Percentiles rank a stretch among this genome's conserved stretches.
phyloP scores from a whole-genome alignment of 495 filamentous ascomycete species.

The Penicillium lagena region DNA sequence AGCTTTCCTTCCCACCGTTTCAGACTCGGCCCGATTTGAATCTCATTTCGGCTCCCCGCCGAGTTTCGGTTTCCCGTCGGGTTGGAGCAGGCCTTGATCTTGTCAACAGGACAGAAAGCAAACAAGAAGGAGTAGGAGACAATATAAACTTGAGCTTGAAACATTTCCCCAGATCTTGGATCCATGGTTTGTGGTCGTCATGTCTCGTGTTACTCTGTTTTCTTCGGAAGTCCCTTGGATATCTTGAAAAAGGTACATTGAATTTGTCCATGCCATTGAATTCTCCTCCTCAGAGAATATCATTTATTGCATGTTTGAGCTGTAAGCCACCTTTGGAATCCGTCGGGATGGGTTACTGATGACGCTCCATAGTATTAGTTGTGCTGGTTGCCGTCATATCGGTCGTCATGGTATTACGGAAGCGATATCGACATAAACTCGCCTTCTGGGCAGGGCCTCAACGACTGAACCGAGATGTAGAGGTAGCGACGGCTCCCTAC shows the following conservation, averaged over 20 bases:
- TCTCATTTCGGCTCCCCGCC: background rate
- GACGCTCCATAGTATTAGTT: too few species aligned
- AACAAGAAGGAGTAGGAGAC: background rate
- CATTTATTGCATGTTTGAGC: background rate
- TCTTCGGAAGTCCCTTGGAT: background rate
- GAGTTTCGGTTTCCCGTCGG: too few species aligned
- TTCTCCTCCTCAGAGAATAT: background rate
- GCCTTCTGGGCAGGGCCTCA: too few species aligned
- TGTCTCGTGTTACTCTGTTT: background rate
- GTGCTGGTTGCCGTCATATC: too few species aligned
- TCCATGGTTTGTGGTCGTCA: background rate
- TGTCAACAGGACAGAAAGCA: background rate
- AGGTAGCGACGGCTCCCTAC: too few species aligned
- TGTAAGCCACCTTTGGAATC: background rate
- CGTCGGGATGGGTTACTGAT: background rate
- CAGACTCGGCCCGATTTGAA: slow-evolving; percentile 7
- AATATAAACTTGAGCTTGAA: background rate
- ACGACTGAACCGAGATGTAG: too few species aligned
- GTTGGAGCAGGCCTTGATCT: too few species aligned
- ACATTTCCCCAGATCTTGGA: background rate
- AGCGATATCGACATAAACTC: too few species aligned
- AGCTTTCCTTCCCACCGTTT: slow-evolving; percentile 2
- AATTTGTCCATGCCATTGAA: background rate
- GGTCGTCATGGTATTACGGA: too few species aligned
- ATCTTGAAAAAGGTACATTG: too few species aligned